Evolutionary conservation across 75 land plant genomes (phyloP), one percentile per base, ranked within the genome.

Genomic region (Selaginella tamariscina): DNA sequence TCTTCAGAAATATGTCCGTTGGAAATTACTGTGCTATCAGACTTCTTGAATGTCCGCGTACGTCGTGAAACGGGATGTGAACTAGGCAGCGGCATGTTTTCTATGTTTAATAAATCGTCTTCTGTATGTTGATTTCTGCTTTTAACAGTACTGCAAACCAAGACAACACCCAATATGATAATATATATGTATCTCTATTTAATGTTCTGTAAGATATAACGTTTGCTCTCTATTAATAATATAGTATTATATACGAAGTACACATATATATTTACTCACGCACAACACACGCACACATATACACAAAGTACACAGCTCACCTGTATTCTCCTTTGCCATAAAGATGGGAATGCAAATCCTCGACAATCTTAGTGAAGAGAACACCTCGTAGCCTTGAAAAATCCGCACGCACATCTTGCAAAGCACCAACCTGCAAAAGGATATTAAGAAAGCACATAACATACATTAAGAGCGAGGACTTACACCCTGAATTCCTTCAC

Each of bases 401-500:
- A 27, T 94, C 98, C 55, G 91, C 81, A 33, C 91, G 81, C n/a
- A 89, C 88, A 75, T 94, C 96, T 82, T 94, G 98, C 44, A 94
- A 84, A 55, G 98, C 95, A 49, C 98, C 98, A 73, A 89, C 96
- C 98, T 94, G 72, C 21, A 39, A 31, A 31, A 72, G 31, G n/a
- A 31, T 24, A 30, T 56, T 28, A n/a, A 73, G 26, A 69, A 55
- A 33, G 71, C 80, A 26, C 70, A 8, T 59, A 5, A 22, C 21
- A 59, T 59, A 24, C 21, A n/a, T 59, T 9, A n/a, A 59, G n/a
- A 59, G 21, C 62, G 22, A 23, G 56, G 24, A 69, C 76, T 60
- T 44, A 88, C 98, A 78, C 80, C 88, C 71, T 94, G 89, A 70
- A 87, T 92, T 32, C 98, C 98, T 74, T 94, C 98, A 62, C 98